Conservation (phyloP, 306 rosid species). For the Sophora flavescens region DNA sequence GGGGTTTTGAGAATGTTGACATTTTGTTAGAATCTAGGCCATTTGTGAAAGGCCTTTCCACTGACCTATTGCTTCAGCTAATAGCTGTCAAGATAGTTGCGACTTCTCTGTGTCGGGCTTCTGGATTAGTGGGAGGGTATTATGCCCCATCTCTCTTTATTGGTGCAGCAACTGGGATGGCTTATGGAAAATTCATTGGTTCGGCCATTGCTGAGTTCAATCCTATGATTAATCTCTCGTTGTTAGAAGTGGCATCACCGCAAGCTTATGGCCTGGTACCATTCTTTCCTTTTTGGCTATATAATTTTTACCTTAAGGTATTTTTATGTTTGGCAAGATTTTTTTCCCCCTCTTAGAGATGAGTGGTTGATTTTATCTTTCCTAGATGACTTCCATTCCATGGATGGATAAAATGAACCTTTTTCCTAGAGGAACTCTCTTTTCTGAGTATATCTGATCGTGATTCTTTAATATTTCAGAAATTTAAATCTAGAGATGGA, state of each 20-base stretch:
- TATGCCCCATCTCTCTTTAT: conserved; percentile 96
- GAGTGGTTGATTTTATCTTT: conserved; percentile 32
- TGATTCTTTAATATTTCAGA: conserved; percentile 10
- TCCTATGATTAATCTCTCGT: conserved; percentile 64
- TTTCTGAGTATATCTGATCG: conserved; percentile 1
- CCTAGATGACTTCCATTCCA: conserved; percentile 38
- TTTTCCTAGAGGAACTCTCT: conserved; percentile 25
- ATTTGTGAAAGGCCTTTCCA: conserved; percentile 73
- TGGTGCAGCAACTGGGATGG: conserved; percentile 97
- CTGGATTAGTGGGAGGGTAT: conserved; percentile 95
- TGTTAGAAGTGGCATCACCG: conserved; percentile 93
- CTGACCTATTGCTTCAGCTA: conserved; percentile 83
- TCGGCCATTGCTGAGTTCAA: conserved; percentile 65
- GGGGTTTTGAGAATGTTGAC: conserved; percentile 97
- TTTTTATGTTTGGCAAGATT: conserved; percentile 33
- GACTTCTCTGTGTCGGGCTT: conserved; percentile 90
- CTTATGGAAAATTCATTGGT: conserved; percentile 83
- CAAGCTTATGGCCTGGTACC: conserved; percentile 97
- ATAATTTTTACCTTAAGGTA: conserved; percentile 28
- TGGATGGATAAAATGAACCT: conserved; percentile 33
- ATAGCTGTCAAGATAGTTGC: conserved; percentile 81
- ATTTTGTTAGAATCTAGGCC: conserved; percentile 93
- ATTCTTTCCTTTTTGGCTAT: conserved; percentile 39
- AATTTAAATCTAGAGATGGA: background rate
- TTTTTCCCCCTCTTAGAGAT: conserved; percentile 34